Evolutionary conservation across 2,329 filamentous ascomycete species (phyloP).

Genomic region (Cladophialophora chaetospira): DNA sequence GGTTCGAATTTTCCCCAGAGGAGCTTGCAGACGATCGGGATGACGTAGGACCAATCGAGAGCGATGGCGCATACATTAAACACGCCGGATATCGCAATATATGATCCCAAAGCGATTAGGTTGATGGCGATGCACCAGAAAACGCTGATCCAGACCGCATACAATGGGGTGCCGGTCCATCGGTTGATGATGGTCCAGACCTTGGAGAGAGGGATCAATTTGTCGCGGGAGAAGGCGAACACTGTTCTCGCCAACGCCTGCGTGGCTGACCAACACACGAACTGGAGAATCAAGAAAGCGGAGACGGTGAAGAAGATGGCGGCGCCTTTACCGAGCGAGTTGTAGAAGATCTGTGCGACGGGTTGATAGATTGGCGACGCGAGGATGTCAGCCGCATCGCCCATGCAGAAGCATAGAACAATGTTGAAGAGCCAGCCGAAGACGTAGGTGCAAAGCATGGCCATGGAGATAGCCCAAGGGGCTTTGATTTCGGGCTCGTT

Average conservation of each 20-base stretch:
- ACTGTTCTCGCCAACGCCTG: slow-evolving; percentile 57
- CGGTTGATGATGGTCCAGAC: slow-evolving; percentile 55
- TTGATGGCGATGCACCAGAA: slow-evolving; percentile 60
- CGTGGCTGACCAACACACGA: slow-evolving; percentile 60
- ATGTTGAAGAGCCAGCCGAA: slow-evolving; percentile 61
- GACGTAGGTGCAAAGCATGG: slow-evolving; percentile 58
- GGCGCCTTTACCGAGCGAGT: slow-evolving; percentile 56
- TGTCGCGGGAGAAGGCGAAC: slow-evolving; percentile 59
- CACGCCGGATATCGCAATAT: slow-evolving; percentile 50
- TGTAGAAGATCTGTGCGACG: slow-evolving; percentile 61
- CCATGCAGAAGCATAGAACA: slow-evolving; percentile 60
- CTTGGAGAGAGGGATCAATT: slow-evolving; percentile 50
- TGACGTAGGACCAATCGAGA: slow-evolving; percentile 55
- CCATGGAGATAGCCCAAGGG: slow-evolving; percentile 59
- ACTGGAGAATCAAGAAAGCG: slow-evolving; percentile 61
- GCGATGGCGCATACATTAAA: slow-evolving; percentile 51
- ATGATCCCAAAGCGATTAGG: slow-evolving; percentile 59
- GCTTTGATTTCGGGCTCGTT: slow-evolving; percentile 54
- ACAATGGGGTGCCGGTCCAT: slow-evolving; percentile 54
- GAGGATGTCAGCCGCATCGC: slow-evolving; percentile 51
- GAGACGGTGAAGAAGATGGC: slow-evolving; percentile 59
- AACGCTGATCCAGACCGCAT: slow-evolving; percentile 59
- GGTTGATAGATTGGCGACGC: slow-evolving; percentile 53
- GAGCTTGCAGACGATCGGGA: slow-evolving; percentile 59
- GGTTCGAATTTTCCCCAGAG: slow-evolving; percentile 52